Evolutionary conservation across 768 basidiomycete genomes (phyloP).

Genomic region (Austroboletus eburneus): DNA sequence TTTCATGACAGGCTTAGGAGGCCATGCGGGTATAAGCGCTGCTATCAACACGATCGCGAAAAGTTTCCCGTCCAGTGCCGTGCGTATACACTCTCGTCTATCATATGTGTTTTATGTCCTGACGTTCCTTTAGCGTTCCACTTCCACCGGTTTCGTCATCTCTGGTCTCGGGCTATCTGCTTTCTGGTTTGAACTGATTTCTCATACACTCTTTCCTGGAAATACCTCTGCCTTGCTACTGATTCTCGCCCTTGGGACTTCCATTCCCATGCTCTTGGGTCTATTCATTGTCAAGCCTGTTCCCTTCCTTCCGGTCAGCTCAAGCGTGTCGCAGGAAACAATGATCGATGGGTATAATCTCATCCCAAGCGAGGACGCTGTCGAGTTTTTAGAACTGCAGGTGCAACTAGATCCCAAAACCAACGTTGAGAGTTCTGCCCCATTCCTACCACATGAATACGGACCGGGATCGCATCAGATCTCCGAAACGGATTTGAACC

Average conservation of each 20-base stretch:
- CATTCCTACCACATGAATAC: constrained; percentile 19
- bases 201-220: constrained; percentile 68
- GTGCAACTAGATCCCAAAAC: constrained; percentile 6
- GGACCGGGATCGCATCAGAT: constrained; percentile 21
- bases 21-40: constrained; percentile 65
- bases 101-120: neutral
- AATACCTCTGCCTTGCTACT: constrained; percentile 75
- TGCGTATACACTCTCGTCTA: constrained; percentile 32
- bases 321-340: neutral
- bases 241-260: constrained; percentile 72
- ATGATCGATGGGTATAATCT: constrained; percentile 17
- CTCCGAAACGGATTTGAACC: neutral
- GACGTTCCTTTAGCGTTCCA: constrained; percentile 53
- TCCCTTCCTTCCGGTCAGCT: constrained; percentile 45
- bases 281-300: constrained; percentile 69
- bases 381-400: constrained; percentile 25
- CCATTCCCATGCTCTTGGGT: constrained; percentile 76
- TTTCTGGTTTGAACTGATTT: constrained; percentile 80
- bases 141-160: constrained; percentile 71
- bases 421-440: constrained; percentile 14
- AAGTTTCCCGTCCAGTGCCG: constrained; percentile 67
- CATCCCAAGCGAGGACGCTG: constrained; percentile 13
- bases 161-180: constrained; percentile 91
- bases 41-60: constrained; percentile 81
- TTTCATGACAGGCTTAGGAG: constrained; percentile 74